Evolutionary conservation across 2,329 filamentous ascomycete genomes (phyloP), one percentile per base, ranked within the genome.

Genomic region (Helotiales sp.): DNA sequence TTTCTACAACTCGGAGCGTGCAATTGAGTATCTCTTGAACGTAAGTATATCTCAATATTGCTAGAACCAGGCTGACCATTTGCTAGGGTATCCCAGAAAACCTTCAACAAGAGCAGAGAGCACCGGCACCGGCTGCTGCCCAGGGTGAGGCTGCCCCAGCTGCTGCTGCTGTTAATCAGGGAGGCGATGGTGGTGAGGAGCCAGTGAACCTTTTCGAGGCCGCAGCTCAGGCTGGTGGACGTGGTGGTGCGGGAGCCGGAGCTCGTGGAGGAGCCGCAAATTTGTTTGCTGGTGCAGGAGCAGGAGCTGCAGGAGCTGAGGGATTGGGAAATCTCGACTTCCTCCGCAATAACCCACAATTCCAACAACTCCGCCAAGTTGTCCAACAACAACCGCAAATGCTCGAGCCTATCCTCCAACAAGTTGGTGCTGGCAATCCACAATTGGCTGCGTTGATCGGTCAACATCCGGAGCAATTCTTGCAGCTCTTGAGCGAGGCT

Each of bases 341-440:
- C 79, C 84, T 99, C 64, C 91, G 96, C 76, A 93, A 94, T 80
- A 98, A 98, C 79, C 91, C 94, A 26, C 95, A 98, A 80, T 99
- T 99, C 82, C 96, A 98, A 82, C 96, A 99, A 82, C 87, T 99
- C 68, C 91, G 96, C 70, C 94, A 97, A 81, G 91, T 99, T 24
- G 95, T 99, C 52, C 96, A 99, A 82, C 94, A 97, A 80, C 93
- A 98, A 79, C 96, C 96, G 20, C 92, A 96, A 79, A 99, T 99
- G 96, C 90, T 99, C 24, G 96, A 99, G 83, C 95, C 96, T 6
- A 98, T 99, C 73, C 85, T 99, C 65, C 95, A 98, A 81, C 94
- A 97, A 81, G 93, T 99, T 43, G 94, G 93, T 40, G 91, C 93
- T 24, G 95, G 95, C 28, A 99, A 99, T 82, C 96, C 96, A 20